Percentiles rank a stretch among this genome's conserved stretches.
Conservation (phyloP, 495 filamentous ascomycete genomes). For the Xylaria venustula region DNA sequence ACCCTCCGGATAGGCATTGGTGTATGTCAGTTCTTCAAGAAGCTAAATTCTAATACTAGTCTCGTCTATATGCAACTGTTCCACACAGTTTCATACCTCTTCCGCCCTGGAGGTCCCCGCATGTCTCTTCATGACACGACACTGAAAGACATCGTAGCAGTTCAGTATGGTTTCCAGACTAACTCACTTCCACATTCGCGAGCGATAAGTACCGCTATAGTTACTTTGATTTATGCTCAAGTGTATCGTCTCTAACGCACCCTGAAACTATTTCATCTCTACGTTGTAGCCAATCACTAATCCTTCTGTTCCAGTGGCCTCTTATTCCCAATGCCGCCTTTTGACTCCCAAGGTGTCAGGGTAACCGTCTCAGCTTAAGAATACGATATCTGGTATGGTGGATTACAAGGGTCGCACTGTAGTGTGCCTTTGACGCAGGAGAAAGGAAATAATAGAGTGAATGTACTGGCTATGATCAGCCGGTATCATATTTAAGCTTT, state of each 20-base stretch:
- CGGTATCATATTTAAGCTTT: too few relatives aligned
- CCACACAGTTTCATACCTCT: background rate
- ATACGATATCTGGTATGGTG: too few relatives aligned
- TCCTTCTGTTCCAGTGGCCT: background rate
- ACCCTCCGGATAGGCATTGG: background rate
- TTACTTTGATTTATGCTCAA: too few relatives aligned
- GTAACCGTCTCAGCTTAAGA: background rate
- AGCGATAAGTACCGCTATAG: too few relatives aligned
- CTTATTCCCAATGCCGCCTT: background rate
- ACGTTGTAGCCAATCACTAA: background rate
- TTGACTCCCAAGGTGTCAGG: slow-evolving; percentile 2
- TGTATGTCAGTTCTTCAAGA: background rate
- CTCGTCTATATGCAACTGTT: slow-evolving; percentile 1
- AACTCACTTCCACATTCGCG: background rate
- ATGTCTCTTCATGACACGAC: background rate
- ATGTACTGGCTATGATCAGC: background rate
- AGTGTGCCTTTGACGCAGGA: too few relatives aligned
- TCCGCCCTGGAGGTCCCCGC: background rate
- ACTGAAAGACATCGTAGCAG: background rate
- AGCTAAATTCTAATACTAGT: background rate
- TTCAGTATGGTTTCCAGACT: background rate
- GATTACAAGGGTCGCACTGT: too few relatives aligned
- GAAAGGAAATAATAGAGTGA: too few relatives aligned
- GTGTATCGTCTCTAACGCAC: too few relatives aligned
- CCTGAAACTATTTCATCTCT: too few relatives aligned